A percentile compares a stretch with the other conserved stretches of the same genome.
Evolutionary conservation across 805 yeast genomes (phyloP).

Genomic region (Priceomyces haplophilus): DNA sequence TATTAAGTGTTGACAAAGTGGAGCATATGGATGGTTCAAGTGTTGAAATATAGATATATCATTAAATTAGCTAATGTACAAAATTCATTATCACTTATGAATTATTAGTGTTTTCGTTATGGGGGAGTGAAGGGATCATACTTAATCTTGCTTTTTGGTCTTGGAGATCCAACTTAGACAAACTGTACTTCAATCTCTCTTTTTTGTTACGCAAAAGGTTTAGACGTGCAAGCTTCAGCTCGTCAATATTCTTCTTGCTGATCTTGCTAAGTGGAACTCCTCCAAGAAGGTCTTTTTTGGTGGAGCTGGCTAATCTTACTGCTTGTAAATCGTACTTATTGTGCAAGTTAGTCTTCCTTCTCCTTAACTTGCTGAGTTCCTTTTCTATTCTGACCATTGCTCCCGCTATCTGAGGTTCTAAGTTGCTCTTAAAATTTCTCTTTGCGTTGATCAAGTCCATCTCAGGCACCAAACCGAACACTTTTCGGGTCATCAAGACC

Average conservation of each 20-base stretch:
- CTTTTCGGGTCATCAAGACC: slow-evolving; percentile 43
- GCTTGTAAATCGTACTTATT: slow-evolving; percentile 41
- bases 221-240: slow-evolving; percentile 36
- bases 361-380: slow-evolving; percentile 31
- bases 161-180: slow-evolving; percentile 23
- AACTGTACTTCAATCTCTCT: slow-evolving; percentile 41
- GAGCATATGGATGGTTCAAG: slow-evolving; percentile 37
- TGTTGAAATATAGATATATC: slow-evolving; percentile 10
- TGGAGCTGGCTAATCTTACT: slow-evolving; percentile 28
- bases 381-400: slow-evolving; percentile 29
- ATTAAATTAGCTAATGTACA: background rate
- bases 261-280: slow-evolving; percentile 13
- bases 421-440: slow-evolving; percentile 29
- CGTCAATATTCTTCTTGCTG: slow-evolving; percentile 22
- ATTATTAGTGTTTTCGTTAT: slow-evolving; percentile 2
- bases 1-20: slow-evolving; percentile 29
- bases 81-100: background rate
- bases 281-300: slow-evolving; percentile 10
- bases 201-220: slow-evolving; percentile 40
- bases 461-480: slow-evolving; percentile 52
- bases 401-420: slow-evolving; percentile 40
- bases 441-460: slow-evolving; percentile 43
- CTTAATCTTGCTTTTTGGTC: slow-evolving; percentile 17
- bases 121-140: slow-evolving; percentile 12
- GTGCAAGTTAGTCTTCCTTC: slow-evolving; percentile 28